Evolutionary conservation across 345 rosid species (phyloP).

Genomic region (Theobroma cacao): DNA sequence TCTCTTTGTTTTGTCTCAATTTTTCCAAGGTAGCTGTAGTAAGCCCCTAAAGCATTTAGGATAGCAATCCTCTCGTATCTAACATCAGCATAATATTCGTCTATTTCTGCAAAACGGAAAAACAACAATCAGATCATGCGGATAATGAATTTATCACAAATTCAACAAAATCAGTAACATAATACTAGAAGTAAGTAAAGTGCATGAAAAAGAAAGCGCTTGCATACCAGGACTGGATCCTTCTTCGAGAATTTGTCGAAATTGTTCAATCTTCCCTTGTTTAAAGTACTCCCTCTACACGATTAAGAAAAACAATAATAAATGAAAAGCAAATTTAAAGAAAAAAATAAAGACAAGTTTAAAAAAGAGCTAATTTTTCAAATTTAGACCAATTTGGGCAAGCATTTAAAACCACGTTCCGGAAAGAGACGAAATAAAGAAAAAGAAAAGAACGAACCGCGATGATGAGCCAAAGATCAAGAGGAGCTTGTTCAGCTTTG

Average conservation of each 20-base stretch:
- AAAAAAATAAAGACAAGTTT: neutral
- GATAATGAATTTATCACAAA: neutral
- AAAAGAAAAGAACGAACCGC: conserved; percentile 49
- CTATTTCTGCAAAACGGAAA: conserved; percentile 61
- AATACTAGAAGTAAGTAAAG: neutral
- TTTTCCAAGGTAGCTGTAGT: conserved; percentile 88
- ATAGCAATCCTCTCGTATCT: conserved; percentile 96
- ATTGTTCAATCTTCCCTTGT: conserved; percentile 89
- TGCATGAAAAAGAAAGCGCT: neutral
- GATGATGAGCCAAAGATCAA: conserved; percentile 95
- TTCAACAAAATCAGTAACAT: neutral
- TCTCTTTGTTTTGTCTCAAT: conserved; percentile 82
- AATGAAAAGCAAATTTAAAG: neutral
- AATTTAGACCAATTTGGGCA: neutral
- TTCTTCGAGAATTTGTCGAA: conserved; percentile 93
- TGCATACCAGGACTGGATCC: conserved; percentile 87
- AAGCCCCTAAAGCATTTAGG: conserved; percentile 91
- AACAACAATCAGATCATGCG: neutral
- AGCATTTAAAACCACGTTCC: neutral
- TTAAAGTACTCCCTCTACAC: conserved; percentile 95
- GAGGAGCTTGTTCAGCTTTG: conserved; percentile 99
- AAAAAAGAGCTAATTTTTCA: neutral
- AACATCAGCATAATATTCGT: conserved; percentile 96
- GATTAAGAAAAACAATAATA: conserved; percentile 7
- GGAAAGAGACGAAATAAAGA: neutral